Conservation (phyloP, 257 asterid species). For the Nemophila menziesii region DNA sequence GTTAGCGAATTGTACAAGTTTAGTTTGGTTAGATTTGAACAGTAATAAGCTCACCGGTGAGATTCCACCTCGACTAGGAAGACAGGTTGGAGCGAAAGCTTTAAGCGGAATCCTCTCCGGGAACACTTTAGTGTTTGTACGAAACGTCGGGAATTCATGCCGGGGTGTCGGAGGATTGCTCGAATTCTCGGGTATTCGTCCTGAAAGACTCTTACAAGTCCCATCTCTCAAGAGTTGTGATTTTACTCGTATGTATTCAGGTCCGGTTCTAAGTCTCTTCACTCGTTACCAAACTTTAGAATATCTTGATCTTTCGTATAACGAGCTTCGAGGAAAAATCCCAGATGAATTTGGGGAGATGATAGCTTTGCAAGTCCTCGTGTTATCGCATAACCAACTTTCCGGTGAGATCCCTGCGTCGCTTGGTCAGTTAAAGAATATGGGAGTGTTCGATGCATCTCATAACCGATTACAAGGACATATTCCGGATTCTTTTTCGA, state of each 20-base stretch:
- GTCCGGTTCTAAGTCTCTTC: slow-evolving; percentile 71
- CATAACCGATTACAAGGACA: slow-evolving; percentile 79
- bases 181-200: slow-evolving; percentile 76
- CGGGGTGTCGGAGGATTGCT: slow-evolving; percentile 90
- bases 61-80: slow-evolving; percentile 75
- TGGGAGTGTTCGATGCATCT: slow-evolving; percentile 92
- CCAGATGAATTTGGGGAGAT: slow-evolving; percentile 83
- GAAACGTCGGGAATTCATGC: slow-evolving; percentile 84
- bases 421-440: slow-evolving; percentile 66
- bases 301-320: slow-evolving; percentile 86
- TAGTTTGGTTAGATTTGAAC: slow-evolving; percentile 80
- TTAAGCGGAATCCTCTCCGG: slow-evolving; percentile 74
- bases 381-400: slow-evolving; percentile 59
- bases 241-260: slow-evolving; percentile 71
- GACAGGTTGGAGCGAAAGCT: slow-evolving; percentile 75
- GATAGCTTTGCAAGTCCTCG: slow-evolving; percentile 88
- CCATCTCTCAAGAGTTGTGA: slow-evolving; percentile 79
- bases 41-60: slow-evolving; percentile 64
- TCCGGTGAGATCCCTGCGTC: slow-evolving; percentile 81
- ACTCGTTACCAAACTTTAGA: slow-evolving; percentile 76
- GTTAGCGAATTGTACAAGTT: slow-evolving; percentile 55
- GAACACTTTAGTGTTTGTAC: slow-evolving; percentile 70
- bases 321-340: slow-evolving; percentile 71
- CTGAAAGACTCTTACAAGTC: slow-evolving; percentile 64
- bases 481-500: slow-evolving; percentile 74